These are phyloP conservation scores for Hanseniaspora valbyensis DNA, from an alignment of 805 yeast species.

Conservation along the genomic window DNA sequence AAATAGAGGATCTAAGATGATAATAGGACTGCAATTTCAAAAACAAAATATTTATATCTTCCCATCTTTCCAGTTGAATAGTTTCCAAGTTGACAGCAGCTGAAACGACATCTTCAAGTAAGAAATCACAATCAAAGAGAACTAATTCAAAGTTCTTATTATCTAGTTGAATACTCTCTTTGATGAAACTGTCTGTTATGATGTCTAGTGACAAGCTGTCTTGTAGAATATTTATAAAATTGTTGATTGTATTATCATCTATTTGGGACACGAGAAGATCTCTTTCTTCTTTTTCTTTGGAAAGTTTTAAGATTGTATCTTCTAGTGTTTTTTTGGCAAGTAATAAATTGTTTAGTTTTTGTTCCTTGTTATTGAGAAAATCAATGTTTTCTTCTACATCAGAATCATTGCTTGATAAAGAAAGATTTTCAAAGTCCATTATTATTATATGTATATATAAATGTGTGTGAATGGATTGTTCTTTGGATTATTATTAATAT, in stretches of 20 bases:
- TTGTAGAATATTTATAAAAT: neutral
- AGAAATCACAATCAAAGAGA: neutral
- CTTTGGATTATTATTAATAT: no score
- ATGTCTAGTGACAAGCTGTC: neutral
- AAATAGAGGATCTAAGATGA: neutral
- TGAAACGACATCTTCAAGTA: conserved; percentile 1
- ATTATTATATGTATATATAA: no score
- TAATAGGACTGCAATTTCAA: conserved; percentile 1
- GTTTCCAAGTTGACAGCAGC: neutral
- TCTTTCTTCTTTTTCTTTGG: neutral
- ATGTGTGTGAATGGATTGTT: no score
- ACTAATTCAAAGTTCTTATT: neutral
- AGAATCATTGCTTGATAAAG: no score
- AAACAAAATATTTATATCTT: neutral
- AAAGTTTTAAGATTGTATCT: neutral
- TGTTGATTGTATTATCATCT: neutral
- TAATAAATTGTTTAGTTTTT: neutral
- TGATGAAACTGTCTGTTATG: conserved; percentile 1
- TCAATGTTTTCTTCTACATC: neutral
- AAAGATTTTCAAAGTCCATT: no score
- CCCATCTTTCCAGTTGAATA: neutral
- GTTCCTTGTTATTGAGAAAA: neutral
- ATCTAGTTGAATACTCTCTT: neutral
- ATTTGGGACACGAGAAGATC: neutral
- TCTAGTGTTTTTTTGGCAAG: neutral